Evolutionary conservation across 148 eudicot species (phyloP).

Genomic region (Vaccinium myrtillus): DNA sequence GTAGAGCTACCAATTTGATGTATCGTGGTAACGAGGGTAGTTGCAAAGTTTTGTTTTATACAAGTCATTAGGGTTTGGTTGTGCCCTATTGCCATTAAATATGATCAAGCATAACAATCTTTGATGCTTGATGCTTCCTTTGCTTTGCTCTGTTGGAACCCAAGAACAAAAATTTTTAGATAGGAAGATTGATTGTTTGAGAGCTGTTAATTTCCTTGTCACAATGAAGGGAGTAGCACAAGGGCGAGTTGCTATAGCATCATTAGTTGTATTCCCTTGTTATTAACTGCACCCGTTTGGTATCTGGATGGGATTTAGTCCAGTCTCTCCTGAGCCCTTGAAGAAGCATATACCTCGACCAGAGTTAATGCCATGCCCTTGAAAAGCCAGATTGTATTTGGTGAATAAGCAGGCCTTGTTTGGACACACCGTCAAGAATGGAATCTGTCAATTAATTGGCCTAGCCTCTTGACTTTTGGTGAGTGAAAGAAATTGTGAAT

Average conservation of each 20-base stretch:
- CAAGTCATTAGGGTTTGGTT: no score
- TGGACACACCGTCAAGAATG: not conserved
- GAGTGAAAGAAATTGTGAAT: not conserved
- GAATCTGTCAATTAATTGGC: not conserved
- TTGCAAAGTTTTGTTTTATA: not conserved
- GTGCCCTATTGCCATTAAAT: no score
- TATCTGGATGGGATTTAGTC: not conserved
- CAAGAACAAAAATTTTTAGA: not conserved
- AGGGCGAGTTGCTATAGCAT: no score
- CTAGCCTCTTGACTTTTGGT: not conserved
- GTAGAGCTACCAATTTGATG: no score
- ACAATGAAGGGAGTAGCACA: not conserved
- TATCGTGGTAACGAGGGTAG: no score
- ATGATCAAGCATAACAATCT: no score
- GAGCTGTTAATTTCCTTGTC: not conserved
- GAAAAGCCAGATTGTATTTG: not conserved
- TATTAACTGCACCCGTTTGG: not conserved
- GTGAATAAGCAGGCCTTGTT: not conserved
- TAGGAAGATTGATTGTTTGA: not conserved
- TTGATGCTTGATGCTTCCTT: not conserved
- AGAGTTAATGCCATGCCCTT: not conserved
- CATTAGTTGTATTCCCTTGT: not conserved
- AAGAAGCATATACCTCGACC: not conserved
- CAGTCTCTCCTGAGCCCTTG: not conserved
- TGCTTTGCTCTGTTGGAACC: not conserved